phyloP scores from a whole-genome alignment of 1,139 yeast species.

The Blastobotrys arbuscula region DNA sequence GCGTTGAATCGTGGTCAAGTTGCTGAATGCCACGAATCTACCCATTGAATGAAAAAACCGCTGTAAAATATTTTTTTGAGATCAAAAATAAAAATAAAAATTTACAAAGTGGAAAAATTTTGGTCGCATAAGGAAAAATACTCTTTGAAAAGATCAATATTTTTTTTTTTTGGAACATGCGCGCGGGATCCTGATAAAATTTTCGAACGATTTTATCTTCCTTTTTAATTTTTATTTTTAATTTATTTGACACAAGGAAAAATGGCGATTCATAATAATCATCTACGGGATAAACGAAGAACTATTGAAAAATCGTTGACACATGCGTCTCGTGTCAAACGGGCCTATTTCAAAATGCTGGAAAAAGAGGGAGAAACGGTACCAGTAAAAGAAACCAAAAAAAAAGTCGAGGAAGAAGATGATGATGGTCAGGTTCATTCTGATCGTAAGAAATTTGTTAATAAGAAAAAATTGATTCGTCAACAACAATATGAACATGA shows the following conservation, averaged over 20 bases:
- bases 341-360: slow-evolving; percentile 71
- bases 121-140: too few relatives aligned
- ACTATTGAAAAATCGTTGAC: slow-evolving; percentile 64
- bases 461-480: slow-evolving; percentile 19
- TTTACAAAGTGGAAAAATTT: too few relatives aligned
- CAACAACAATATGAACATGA: slow-evolving; percentile 19
- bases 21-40: slow-evolving; percentile 14
- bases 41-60: neutral
- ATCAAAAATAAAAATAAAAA: neutral
- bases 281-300: neutral
- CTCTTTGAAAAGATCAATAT: too few relatives aligned
- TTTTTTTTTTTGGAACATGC: too few relatives aligned
- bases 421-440: slow-evolving; percentile 18
- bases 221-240: too few relatives aligned
- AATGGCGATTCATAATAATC: neutral
- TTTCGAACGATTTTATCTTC: neutral
- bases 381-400: slow-evolving; percentile 25
- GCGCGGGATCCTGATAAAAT: too few relatives aligned
- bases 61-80: neutral
- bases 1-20: slow-evolving; percentile 11
- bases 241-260: too few relatives aligned
- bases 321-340: slow-evolving; percentile 79
- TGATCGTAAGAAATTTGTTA: slow-evolving; percentile 30
- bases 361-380: slow-evolving; percentile 47
- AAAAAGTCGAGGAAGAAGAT: slow-evolving; percentile 35